phyloP scores from a whole-genome alignment of 2,329 filamentous ascomycete genomes.

The Rosellinia necatrix region DNA sequence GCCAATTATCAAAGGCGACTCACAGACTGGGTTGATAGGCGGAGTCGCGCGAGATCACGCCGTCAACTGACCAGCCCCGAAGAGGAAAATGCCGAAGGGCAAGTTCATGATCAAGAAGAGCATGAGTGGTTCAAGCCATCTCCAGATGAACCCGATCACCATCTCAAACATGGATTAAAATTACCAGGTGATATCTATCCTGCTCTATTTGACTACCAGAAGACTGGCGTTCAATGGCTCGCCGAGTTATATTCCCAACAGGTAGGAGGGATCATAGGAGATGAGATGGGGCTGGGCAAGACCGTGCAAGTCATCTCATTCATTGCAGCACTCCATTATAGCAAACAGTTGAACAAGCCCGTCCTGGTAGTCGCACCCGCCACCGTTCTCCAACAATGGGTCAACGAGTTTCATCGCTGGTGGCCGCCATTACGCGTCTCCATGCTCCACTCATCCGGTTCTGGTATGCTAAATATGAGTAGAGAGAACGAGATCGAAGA shows the following conservation, averaged over 20 bases:
- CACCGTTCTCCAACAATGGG: conserved; percentile 96
- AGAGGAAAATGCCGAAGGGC: conserved; percentile 47
- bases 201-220: conserved; percentile 94
- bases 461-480: conserved; percentile 86
- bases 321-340: conserved; percentile 89
- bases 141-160: conserved; percentile 77
- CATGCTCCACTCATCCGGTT: conserved; percentile 92
- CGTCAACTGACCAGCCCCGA: conserved; percentile 42
- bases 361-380: conserved; percentile 92
- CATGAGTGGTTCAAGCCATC: conserved; percentile 83
- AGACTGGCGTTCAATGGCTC: conserved; percentile 95
- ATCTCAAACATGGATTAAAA: conserved; percentile 74
- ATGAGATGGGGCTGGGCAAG: conserved; percentile 99
- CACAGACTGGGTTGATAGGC: conserved; percentile 71
- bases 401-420: conserved; percentile 97
- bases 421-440: conserved; percentile 98
- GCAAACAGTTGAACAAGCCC: conserved; percentile 79
- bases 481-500: conserved; percentile 64
- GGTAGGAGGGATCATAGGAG: conserved; percentile 92
- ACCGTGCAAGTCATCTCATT: conserved; percentile 77
- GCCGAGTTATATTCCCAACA: conserved; percentile 88
- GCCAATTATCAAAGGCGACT: conserved; percentile 76
- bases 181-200: conserved; percentile 93
- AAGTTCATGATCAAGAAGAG: conserved; percentile 46
- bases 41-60: conserved; percentile 60